Evolutionary conservation across 1,139 yeast genomes (phyloP).

Genomic region (Taiozyma sp.): DNA sequence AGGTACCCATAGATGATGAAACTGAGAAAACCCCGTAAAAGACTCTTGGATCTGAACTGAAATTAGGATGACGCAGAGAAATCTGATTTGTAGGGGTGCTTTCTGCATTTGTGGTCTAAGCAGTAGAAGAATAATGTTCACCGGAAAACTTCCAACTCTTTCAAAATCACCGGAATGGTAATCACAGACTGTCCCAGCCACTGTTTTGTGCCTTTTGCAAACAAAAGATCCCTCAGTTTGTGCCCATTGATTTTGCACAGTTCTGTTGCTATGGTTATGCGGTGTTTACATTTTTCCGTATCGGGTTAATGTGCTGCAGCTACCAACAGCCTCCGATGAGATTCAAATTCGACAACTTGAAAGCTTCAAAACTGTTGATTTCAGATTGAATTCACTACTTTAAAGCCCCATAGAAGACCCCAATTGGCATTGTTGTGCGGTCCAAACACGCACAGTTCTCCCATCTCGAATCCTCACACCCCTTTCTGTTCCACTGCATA

Average conservation of each 20-base stretch:
- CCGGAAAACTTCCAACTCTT: neutral
- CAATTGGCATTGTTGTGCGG: neutral
- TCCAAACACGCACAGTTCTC: neutral
- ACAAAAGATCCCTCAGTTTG: neutral
- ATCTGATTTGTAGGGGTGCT: neutral
- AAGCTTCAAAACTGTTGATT: neutral
- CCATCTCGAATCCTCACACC: neutral
- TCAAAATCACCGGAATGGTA: neutral
- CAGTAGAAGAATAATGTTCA: neutral
- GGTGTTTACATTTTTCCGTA: conserved; percentile 8
- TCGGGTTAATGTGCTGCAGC: conserved; percentile 1
- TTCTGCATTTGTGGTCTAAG: neutral
- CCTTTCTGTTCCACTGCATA: neutral
- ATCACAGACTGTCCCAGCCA: neutral
- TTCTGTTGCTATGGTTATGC: neutral
- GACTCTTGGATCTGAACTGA: neutral
- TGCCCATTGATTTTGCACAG: neutral
- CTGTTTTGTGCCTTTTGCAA: neutral
- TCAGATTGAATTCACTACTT: neutral
- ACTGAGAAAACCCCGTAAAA: neutral
- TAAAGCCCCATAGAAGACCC: neutral
- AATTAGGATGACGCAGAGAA: neutral
- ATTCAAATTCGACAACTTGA: neutral
- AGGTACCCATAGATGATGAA: neutral
- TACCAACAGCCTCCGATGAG: neutral